Conservation (phyloP, 2,329 filamentous ascomycete genomes). For the Blumeria graminis region DNA sequence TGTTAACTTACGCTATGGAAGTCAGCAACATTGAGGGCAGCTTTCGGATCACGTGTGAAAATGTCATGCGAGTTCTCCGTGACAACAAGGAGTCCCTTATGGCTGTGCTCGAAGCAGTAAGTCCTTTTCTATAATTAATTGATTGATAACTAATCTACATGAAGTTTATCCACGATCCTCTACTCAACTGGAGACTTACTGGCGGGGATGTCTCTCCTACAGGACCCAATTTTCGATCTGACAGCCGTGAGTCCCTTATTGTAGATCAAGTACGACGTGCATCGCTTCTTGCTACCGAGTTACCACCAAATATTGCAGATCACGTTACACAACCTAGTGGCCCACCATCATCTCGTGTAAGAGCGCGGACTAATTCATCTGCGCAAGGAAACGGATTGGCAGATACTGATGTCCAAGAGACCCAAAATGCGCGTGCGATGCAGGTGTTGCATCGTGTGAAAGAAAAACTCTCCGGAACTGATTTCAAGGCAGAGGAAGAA, state of each 20-base stretch:
- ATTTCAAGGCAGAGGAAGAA: slow-evolving; percentile 74
- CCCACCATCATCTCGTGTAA: slow-evolving; percentile 23
- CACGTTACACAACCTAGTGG: slow-evolving; percentile 17
- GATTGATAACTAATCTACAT: not conserved
- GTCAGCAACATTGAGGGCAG: slow-evolving; percentile 98
- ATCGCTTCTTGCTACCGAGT: slow-evolving; percentile 42
- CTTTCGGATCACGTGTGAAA: slow-evolving; percentile 93
- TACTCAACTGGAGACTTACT: slow-evolving; percentile 84
- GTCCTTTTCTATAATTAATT: slow-evolving; percentile 17
- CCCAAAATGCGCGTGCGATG: slow-evolving; percentile 77
- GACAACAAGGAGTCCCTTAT: slow-evolving; percentile 98
- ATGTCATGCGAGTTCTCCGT: slow-evolving; percentile 87
- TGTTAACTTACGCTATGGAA: slow-evolving; percentile 99
- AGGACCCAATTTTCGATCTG: slow-evolving; percentile 41
- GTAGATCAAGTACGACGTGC: slow-evolving; percentile 29
- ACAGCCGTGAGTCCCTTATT: slow-evolving; percentile 28
- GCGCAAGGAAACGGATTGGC: slow-evolving; percentile 15
- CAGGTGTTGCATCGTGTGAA: slow-evolving; percentile 81
- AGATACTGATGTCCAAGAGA: slow-evolving; percentile 33
- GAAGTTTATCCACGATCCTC: slow-evolving; percentile 91
- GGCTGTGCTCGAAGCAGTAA: slow-evolving; percentile 90
- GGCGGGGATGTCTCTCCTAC: slow-evolving; percentile 29
- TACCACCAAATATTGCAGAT: slow-evolving; percentile 27
- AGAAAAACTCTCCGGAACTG: slow-evolving; percentile 82
- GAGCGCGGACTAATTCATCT: slow-evolving; percentile 36